A percentile compares a stretch with the other conserved stretches of the same genome.
Conservation (phyloP, 768 basidiomycete species). For the Xerocomus brunneocitrinus region DNA sequence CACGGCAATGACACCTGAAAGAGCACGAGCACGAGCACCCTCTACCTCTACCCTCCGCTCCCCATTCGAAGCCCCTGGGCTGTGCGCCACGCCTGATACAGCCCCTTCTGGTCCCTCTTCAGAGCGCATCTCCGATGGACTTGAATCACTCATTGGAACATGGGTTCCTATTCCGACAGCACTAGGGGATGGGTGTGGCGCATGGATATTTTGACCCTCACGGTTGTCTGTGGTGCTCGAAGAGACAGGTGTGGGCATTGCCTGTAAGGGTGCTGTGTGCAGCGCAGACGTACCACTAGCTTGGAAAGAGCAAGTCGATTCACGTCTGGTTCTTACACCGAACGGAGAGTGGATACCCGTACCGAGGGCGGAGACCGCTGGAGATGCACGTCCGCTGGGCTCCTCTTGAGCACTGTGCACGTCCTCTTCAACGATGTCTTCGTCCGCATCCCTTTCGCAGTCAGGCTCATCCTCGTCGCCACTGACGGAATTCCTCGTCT, state of each 20-base stretch:
- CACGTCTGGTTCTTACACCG: conserved; percentile 1
- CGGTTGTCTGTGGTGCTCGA: conserved; percentile 6
- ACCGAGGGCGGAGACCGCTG: conserved; percentile 22
- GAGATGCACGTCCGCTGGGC: conserved; percentile 24
- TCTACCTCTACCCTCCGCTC: conserved; percentile 18
- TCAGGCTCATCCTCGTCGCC: conserved; percentile 27
- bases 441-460: conserved; percentile 27
- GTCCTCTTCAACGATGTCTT: conserved; percentile 26
- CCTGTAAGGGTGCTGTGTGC: conserved; percentile 2
- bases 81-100: conserved; percentile 17
- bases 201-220: not conserved
- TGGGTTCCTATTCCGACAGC: not conserved
- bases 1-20: conserved; percentile 25
- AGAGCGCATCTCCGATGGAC: conserved; percentile 1
- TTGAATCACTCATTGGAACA: not conserved
- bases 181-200: conserved; percentile 2
- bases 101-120: conserved; percentile 11
- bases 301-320: conserved; percentile 5
- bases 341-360: conserved; percentile 9
- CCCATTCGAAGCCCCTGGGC: conserved; percentile 15
- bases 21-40: conserved; percentile 11
- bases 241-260: conserved; percentile 9
- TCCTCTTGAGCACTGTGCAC: conserved; percentile 21
- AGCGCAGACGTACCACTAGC: not conserved
- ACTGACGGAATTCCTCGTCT: conserved; percentile 9